phyloP scores from a whole-genome alignment of 2,329 filamentous ascomycete species.

The Xylariaceae sp. region DNA sequence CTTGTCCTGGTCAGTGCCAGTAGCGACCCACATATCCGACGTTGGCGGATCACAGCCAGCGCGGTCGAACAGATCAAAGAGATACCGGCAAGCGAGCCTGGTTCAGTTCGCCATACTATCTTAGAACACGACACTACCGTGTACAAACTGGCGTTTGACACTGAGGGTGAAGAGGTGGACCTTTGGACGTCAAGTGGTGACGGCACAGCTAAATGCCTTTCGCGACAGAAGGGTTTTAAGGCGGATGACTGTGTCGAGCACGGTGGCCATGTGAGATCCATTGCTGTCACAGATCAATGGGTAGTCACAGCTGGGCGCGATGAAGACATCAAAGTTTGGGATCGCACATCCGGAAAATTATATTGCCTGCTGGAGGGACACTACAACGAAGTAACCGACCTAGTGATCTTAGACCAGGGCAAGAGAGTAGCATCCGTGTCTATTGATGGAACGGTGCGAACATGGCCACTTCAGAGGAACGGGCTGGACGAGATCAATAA shows the following conservation, averaged over 20 bases:
- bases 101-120: constrained; percentile 58
- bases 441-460: constrained; percentile 87
- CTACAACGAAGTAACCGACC: constrained; percentile 88
- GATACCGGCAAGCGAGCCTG: constrained; percentile 48
- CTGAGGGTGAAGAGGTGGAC: constrained; percentile 66
- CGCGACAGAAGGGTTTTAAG: constrained; percentile 70
- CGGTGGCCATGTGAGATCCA: constrained; percentile 87
- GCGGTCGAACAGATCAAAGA: constrained; percentile 61
- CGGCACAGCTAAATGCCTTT: constrained; percentile 82
- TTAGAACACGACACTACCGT: constrained; percentile 89
- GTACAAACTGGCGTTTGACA: constrained; percentile 78
- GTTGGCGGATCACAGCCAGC: constrained; percentile 69
- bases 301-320: constrained; percentile 88
- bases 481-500: constrained; percentile 57
- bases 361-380: constrained; percentile 80
- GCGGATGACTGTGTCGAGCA: constrained; percentile 76
- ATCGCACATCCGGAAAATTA: constrained; percentile 72
- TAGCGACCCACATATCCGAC: constrained; percentile 78
- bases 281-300: constrained; percentile 77
- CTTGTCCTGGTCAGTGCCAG: constrained; percentile 77
- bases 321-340: constrained; percentile 92
- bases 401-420: constrained; percentile 64
- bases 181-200: constrained; percentile 95
- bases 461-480: constrained; percentile 75
- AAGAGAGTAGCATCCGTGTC: constrained; percentile 76